phyloP scores from a whole-genome alignment of 352 stramenopile genomes.

The Paralagenidium karlingii region DNA sequence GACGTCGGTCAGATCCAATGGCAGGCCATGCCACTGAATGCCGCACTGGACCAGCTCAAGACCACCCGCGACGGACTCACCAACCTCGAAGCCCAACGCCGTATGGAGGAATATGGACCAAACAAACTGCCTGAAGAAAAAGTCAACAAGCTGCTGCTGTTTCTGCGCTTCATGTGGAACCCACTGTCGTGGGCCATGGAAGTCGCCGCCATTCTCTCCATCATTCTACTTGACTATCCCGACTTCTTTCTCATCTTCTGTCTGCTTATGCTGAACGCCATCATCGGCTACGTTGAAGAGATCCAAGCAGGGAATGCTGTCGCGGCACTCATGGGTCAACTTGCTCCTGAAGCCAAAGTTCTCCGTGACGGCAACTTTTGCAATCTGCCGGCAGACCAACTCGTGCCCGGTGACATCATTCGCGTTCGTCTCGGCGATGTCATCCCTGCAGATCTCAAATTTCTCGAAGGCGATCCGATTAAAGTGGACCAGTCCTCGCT shows the following conservation, averaged over 20 bases:
- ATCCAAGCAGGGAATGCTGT: slow-evolving; percentile 83
- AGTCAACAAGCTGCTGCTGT: slow-evolving; percentile 68
- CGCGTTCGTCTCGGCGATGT: slow-evolving; percentile 81
- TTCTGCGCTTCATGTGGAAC: slow-evolving; percentile 76
- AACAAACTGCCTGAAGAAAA: slow-evolving; percentile 76
- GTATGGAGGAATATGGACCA: slow-evolving; percentile 56
- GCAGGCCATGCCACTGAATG: slow-evolving; percentile 58
- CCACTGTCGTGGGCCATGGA: slow-evolving; percentile 77
- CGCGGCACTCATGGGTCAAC: slow-evolving; percentile 76
- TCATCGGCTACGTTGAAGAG: slow-evolving; percentile 72
- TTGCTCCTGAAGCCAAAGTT: slow-evolving; percentile 76
- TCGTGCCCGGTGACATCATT: slow-evolving; percentile 67
- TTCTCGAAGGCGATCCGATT: slow-evolving; percentile 65
- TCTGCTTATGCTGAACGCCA: slow-evolving; percentile 54
- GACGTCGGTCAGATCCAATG: slow-evolving; percentile 67
- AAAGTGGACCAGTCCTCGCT: slow-evolving; percentile 88
- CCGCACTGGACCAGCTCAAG: slow-evolving; percentile 74
- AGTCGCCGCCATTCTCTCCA: slow-evolving; percentile 49
- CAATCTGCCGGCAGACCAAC: slow-evolving; percentile 43
- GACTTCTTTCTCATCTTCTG: slow-evolving; percentile 65
- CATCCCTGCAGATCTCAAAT: slow-evolving; percentile 86
- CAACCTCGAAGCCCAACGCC: slow-evolving; percentile 56
- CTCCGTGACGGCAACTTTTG: slow-evolving; percentile 71
- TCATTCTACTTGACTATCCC: slow-evolving; percentile 65
- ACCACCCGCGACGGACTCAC: slow-evolving; percentile 53